Evolutionary conservation across 805 yeast genomes (phyloP).

Genomic region (Torulaspora franciscae): DNA sequence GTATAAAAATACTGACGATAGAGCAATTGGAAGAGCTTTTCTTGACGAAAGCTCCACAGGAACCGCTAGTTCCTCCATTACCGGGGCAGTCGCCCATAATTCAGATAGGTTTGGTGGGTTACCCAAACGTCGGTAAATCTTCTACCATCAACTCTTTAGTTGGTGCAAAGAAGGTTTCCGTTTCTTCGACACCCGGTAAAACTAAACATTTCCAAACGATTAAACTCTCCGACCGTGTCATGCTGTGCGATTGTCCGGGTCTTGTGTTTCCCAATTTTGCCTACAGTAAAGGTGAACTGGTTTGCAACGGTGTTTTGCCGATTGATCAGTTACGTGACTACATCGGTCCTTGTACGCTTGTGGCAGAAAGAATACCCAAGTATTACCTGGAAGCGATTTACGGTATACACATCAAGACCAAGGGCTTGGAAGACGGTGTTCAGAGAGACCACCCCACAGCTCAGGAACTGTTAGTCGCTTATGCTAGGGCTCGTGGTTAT

Average conservation of each 20-base stretch:
- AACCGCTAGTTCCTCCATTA: conserved; percentile 47
- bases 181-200: conserved; percentile 97
- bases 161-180: conserved; percentile 97
- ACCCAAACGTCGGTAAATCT: conserved; percentile 94
- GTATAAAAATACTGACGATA: conserved; percentile 68
- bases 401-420: conserved; percentile 81
- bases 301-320: conserved; percentile 97
- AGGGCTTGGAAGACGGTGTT: conserved; percentile 81
- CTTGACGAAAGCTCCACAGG: conserved; percentile 65
- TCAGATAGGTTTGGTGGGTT: conserved; percentile 94
- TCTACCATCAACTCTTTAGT: conserved; percentile 97
- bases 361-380: conserved; percentile 85
- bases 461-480: conserved; percentile 80
- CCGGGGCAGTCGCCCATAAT: conserved; percentile 59
- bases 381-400: conserved; percentile 83
- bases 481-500: conserved; percentile 94
- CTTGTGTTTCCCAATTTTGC: conserved; percentile 97
- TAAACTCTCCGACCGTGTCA: conserved; percentile 70
- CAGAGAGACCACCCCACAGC: conserved; percentile 74
- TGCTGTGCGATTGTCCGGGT: conserved; percentile 98
- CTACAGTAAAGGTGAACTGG: conserved; percentile 91
- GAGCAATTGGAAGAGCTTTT: conserved; percentile 82
- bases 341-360: conserved; percentile 81
- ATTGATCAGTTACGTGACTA: conserved; percentile 93
- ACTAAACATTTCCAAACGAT: conserved; percentile 98